A percentile compares a stretch with the other conserved stretches of the same genome.
These are phyloP conservation scores for Ustilago lituana DNA, from an alignment of 1,284 basidiomycete genomes.

Conservation along the genomic window DNA sequence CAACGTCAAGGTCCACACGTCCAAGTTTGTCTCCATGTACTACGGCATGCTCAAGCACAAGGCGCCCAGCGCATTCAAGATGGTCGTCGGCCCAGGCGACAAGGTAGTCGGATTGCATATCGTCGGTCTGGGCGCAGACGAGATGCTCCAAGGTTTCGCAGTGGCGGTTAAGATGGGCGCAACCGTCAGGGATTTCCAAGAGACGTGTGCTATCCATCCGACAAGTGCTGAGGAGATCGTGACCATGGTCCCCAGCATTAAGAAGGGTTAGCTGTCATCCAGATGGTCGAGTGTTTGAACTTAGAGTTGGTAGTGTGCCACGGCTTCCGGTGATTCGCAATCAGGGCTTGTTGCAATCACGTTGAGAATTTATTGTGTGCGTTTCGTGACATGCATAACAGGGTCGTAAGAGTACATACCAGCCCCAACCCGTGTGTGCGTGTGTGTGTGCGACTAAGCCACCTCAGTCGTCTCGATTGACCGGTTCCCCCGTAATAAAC, in stretches of 20 bases:
- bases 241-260: slow-evolving; percentile 44
- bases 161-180: slow-evolving; percentile 95
- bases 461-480: slow-evolving; percentile 26
- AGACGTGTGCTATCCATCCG: slow-evolving; percentile 66
- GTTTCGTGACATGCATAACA: too few species aligned
- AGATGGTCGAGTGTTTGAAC: too few species aligned
- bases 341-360: too few species aligned
- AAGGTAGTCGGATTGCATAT: slow-evolving; percentile 94
- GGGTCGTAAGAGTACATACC: too few species aligned
- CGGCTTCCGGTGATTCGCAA: too few species aligned
- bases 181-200: slow-evolving; percentile 64
- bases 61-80: slow-evolving; percentile 86
- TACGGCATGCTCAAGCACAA: slow-evolving; percentile 66
- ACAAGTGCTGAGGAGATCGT: slow-evolving; percentile 64
- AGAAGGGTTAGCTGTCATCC: slow-evolving; percentile 33
- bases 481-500: slow-evolving; percentile 48
- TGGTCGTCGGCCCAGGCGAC: slow-evolving; percentile 87
- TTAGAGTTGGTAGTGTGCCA: too few species aligned
- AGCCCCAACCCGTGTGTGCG: too few species aligned
- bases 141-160: slow-evolving; percentile 90
- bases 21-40: slow-evolving; percentile 68
- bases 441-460: too few species aligned
- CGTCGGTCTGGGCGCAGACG: slow-evolving; percentile 83
- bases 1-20: slow-evolving; percentile 86
- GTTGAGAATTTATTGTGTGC: too few species aligned